Base-by-base conservation (phyloP, 2,329 filamentous ascomycete species). In the Orbilia quercus region DNA sequence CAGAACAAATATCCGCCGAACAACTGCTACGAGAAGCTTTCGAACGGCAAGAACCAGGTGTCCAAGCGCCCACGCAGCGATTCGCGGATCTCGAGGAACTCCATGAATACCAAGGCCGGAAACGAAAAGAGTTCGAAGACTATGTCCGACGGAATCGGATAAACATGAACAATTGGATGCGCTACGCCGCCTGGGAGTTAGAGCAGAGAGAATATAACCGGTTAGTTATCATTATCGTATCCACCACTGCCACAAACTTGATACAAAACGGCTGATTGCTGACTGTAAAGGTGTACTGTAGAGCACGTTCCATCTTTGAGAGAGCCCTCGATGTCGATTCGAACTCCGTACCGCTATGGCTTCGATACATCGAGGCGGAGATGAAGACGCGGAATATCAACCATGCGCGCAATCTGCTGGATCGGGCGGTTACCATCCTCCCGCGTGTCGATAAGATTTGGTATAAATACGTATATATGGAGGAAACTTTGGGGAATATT, bases 401-500 rank as follows among this genome's bases (percentile, higher is more conserved):
- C 80, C 94, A 98, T 85, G 93, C 95, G 34, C 86, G 95, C 69
- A 99, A 99, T 80, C 82, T 99, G 57, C 87, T 99, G 58, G 95
- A 99, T 80, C 89, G 95, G 63, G 93, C 95, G n/a, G 91, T 98
- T 59, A 92, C 92, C 0, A 91, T 96, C 64, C 84, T 97, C 40
- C 95, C 95, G 3, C 85, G 95, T 66, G 87, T 98, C 42, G 92
- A 98, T 80, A 98, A 98, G 84, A 83, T 99, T 34, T 99, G 95
- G 95, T 99, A 96, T 84, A 98, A 98, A 81, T 99, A 97, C 84
- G 92, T 96, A 23, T 96, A 96, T 80, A 96, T 96, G 90, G 94
- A 98, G 83, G 95, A 99, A 85, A 98, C 94, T 82, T 85, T 99
- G 62, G 92, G 92, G 5, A 97, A 99, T 78, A 89, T 99, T 53